A percentile compares a stretch with the other conserved stretches of the same genome.
Evolutionary conservation across 2,329 filamentous ascomycete genomes (phyloP).

Genomic region (Alternaria gansuensis): DNA sequence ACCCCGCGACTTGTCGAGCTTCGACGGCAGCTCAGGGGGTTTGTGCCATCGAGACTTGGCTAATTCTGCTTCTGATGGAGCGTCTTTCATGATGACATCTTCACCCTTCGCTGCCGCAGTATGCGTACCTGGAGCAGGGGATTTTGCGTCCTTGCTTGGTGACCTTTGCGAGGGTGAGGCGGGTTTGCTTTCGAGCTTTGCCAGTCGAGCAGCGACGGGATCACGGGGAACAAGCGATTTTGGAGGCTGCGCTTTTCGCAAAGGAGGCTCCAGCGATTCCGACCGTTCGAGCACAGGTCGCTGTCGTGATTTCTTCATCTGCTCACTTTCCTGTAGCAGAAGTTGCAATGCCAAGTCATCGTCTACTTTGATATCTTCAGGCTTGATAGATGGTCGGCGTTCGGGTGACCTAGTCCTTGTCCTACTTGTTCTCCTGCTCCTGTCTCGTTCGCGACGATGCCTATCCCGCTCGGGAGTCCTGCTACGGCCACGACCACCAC

Average conservation of each 20-base stretch:
- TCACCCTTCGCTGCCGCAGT: conserved; percentile 28
- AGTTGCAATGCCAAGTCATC: conserved; percentile 49
- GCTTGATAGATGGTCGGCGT: conserved; percentile 34
- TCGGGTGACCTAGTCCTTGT: conserved; percentile 39
- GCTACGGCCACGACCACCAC: conserved; percentile 41
- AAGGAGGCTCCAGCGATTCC: conserved; percentile 52
- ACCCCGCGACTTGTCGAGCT: conserved; percentile 22
- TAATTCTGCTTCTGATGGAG: conserved; percentile 29
- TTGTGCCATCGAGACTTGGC: conserved; percentile 39
- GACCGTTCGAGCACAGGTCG: conserved; percentile 51
- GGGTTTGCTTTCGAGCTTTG: conserved; percentile 43
- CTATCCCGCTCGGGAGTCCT: conserved; percentile 38
- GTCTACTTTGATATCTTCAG: conserved; percentile 51
- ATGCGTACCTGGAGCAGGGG: conserved; percentile 27
- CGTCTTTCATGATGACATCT: conserved; percentile 43
- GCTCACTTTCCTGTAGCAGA: conserved; percentile 50
- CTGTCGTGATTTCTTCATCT: conserved; percentile 51
- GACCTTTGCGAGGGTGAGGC: conserved; percentile 37
- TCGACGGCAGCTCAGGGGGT: conserved; percentile 35
- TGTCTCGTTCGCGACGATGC: conserved; percentile 37
- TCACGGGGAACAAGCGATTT: conserved; percentile 50
- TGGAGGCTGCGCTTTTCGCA: conserved; percentile 49
- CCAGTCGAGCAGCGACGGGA: conserved; percentile 41
- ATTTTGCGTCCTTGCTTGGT: conserved; percentile 34
- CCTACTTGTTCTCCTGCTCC: conserved; percentile 35